A percentile compares a stretch with the other conserved stretches of the same genome.
Conservation (phyloP, 2,329 filamentous ascomycete species). For the Didymella pinodella region DNA sequence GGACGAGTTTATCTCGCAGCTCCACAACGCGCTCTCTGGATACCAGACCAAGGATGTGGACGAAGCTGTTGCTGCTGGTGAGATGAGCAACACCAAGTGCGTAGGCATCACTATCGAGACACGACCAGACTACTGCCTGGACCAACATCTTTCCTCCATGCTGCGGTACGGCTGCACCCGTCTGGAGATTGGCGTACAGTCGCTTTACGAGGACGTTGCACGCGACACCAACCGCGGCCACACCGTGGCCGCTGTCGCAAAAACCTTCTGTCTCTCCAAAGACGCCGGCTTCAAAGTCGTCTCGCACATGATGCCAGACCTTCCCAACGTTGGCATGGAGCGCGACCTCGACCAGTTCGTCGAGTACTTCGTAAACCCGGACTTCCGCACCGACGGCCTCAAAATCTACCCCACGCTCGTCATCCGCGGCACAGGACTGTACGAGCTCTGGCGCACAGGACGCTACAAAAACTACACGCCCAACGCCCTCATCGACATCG, state of each 20-base stretch:
- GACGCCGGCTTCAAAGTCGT: slow-evolving; percentile 99
- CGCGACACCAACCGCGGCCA: slow-evolving; percentile 96
- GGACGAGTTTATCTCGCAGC: slow-evolving; percentile 90
- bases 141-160: slow-evolving; percentile 95
- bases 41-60: slow-evolving; percentile 95
- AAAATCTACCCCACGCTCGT: slow-evolving; percentile 99
- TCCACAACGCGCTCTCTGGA: slow-evolving; percentile 95
- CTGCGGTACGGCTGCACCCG: slow-evolving; percentile 96
- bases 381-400: slow-evolving; percentile 92
- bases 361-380: slow-evolving; percentile 97
- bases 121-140: slow-evolving; percentile 92
- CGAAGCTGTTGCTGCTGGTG: slow-evolving; percentile 90
- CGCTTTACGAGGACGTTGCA: slow-evolving; percentile 97
- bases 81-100: slow-evolving; percentile 97
- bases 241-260: slow-evolving; percentile 91
- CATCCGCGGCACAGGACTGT: slow-evolving; percentile 93
- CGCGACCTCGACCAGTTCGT: slow-evolving; percentile 95
- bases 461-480: slow-evolving; percentile 99
- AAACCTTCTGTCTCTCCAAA: slow-evolving; percentile 97
- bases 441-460: slow-evolving; percentile 96
- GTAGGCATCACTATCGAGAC: slow-evolving; percentile 99
- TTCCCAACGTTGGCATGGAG: slow-evolving; percentile 98
- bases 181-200: slow-evolving; percentile 94
- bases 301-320: slow-evolving; percentile 99
- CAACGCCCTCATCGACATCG: slow-evolving; percentile 93